Conservation (phyloP, 345 rosid genomes). For the Ricinus communis region DNA sequence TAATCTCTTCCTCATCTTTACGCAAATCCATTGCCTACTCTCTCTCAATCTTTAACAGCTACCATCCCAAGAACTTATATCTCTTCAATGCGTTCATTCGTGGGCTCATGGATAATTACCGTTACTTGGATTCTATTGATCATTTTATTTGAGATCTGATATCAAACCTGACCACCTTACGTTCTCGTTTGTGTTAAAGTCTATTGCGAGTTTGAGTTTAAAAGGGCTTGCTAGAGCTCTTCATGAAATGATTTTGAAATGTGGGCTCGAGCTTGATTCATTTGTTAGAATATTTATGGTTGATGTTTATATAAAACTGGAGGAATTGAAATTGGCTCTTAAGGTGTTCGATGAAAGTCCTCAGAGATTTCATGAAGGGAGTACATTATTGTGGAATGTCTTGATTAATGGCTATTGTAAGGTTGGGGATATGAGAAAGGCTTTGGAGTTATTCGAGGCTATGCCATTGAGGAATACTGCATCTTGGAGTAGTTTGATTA, state of each 20-base stretch:
- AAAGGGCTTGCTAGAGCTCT: constrained; percentile 38
- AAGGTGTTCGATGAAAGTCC: constrained; percentile 70
- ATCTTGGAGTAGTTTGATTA: constrained; percentile 78
- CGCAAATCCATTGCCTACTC: constrained; percentile 43
- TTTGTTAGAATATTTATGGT: constrained; percentile 51
- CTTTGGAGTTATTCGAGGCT: constrained; percentile 53
- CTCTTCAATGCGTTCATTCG: constrained; percentile 60
- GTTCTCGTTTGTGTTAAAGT: constrained; percentile 53
- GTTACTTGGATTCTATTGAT: constrained; percentile 31
- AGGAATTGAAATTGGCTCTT: constrained; percentile 27
- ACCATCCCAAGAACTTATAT: constrained; percentile 40
- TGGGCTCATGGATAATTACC: constrained; percentile 44
- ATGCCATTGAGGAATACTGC: constrained; percentile 49
- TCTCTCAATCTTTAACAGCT: constrained; percentile 41
- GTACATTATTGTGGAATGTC: constrained; percentile 72
- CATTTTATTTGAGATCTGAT: constrained; percentile 46
- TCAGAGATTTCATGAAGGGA: constrained; percentile 42
- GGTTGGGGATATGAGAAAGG: constrained; percentile 39
- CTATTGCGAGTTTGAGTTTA: constrained; percentile 35
- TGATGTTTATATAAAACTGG: constrained; percentile 53
- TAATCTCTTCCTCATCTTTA: constrained; percentile 49
- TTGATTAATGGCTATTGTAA: constrained; percentile 63
- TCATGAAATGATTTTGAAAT: constrained; percentile 43
- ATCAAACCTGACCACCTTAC: constrained; percentile 53
- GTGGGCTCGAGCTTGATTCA: constrained; percentile 39